These are phyloP conservation scores for Colletotrichum nymphaeae DNA, from an alignment of 2,329 filamentous ascomycete species.

Conservation along the genomic window DNA sequence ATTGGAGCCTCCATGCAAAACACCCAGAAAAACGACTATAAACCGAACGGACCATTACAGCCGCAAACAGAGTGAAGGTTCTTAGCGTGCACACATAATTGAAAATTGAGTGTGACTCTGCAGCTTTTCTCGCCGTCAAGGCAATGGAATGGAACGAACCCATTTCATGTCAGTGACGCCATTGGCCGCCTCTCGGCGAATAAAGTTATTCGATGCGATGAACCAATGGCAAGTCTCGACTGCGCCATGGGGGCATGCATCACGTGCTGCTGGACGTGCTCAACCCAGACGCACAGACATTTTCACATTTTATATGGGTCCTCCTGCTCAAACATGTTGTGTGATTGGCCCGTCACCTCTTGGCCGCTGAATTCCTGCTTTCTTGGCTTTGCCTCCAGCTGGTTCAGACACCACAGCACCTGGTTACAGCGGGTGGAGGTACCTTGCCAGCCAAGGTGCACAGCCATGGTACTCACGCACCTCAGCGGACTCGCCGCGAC, in stretches of 20 bases:
- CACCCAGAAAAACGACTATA: background rate
- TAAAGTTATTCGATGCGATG: constrained; percentile 29
- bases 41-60: no score
- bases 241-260: constrained; percentile 15
- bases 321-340: background rate
- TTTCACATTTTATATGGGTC: background rate
- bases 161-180: constrained; percentile 17
- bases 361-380: background rate
- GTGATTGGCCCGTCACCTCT: constrained; percentile 5
- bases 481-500: constrained; percentile 26
- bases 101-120: background rate
- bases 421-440: constrained; percentile 17
- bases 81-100: background rate
- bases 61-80: no score
- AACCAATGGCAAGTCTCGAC: constrained; percentile 6
- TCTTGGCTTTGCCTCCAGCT: constrained; percentile 16
- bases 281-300: background rate
- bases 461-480: constrained; percentile 27
- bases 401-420: background rate
- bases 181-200: constrained; percentile 15
- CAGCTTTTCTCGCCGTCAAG: constrained; percentile 17
- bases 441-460: constrained; percentile 24
- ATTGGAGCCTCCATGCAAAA: background rate
- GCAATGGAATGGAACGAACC: background rate
- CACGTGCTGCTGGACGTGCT: constrained; percentile 16